Evolutionary conservation across 306 rosid genomes (phyloP).

Genomic region (Trifolium pratense): DNA sequence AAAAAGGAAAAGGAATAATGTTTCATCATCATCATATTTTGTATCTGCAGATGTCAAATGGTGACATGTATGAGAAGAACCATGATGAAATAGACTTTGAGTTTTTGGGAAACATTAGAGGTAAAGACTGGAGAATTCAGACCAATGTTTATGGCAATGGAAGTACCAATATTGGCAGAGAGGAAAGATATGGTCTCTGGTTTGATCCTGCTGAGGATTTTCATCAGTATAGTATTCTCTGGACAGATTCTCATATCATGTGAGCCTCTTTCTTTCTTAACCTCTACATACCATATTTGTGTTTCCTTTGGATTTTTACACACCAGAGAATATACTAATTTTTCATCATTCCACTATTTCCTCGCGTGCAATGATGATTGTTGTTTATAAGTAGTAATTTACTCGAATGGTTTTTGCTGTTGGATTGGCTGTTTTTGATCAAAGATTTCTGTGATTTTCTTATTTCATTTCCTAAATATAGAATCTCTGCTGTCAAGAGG

Average conservation of each 20-base stretch:
- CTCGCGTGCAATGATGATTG: constrained; percentile 6
- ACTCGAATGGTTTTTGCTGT: constrained; percentile 21
- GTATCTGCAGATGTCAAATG: constrained; percentile 85
- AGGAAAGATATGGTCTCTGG: constrained; percentile 93
- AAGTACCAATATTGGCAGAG: constrained; percentile 87
- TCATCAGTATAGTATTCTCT: constrained; percentile 82
- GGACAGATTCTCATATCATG: constrained; percentile 89
- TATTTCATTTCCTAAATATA: neutral
- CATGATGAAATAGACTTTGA: constrained; percentile 98
- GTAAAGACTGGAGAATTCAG: constrained; percentile 98
- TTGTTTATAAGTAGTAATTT: constrained; percentile 23
- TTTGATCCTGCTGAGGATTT: constrained; percentile 91
- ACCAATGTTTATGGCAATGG: constrained; percentile 97
- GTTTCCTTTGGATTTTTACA: constrained; percentile 13
- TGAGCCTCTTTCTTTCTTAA: constrained; percentile 49
- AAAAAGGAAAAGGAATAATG: neutral
- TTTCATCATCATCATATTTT: constrained; percentile 10
- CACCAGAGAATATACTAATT: no score
- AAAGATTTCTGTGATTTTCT: neutral
- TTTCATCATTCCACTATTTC: constrained; percentile 2
- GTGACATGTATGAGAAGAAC: constrained; percentile 82
- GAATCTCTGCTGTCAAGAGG: neutral
- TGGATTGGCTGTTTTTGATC: constrained; percentile 15
- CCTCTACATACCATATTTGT: constrained; percentile 39
- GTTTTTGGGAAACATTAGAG: constrained; percentile 94